These are phyloP conservation scores for Stygiomarasmius scandens DNA, from an alignment of 1,284 basidiomycete species.

Conservation along the genomic window DNA sequence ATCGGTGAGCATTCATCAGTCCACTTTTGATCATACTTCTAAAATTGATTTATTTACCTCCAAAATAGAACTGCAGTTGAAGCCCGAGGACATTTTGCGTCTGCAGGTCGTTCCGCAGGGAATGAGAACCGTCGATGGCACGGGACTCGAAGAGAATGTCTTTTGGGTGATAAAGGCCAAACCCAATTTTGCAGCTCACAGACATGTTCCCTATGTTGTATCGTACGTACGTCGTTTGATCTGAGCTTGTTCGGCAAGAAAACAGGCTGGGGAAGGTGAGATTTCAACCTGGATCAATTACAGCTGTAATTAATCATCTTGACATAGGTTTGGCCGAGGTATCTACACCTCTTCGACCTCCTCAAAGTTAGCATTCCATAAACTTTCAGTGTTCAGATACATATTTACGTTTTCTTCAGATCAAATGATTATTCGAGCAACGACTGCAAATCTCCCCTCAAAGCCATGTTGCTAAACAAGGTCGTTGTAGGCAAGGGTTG, in stretches of 20 bases:
- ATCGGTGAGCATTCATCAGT: conserved; percentile 44
- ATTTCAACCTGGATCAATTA: background rate
- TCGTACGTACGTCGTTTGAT: conserved; percentile 63
- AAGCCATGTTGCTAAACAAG: conserved; percentile 67
- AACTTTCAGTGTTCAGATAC: too few species aligned
- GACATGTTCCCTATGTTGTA: conserved; percentile 60
- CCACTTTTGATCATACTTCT: background rate
- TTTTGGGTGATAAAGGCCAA: conserved; percentile 61
- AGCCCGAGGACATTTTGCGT: conserved; percentile 54
- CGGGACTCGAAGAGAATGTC: conserved; percentile 57
- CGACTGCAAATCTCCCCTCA: conserved; percentile 49
- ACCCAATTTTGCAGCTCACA: conserved; percentile 53
- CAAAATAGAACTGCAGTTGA: conserved; percentile 51
- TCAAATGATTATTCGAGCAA: conserved; percentile 69
- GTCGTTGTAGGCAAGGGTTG: conserved; percentile 69
- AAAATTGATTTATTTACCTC: background rate
- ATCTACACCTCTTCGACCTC: conserved; percentile 64
- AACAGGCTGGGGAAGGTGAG: conserved; percentile 65
- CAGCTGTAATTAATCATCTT: too few species aligned
- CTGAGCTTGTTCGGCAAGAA: conserved; percentile 62
- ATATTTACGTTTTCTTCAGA: too few species aligned
- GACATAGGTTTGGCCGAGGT: conserved; percentile 63
- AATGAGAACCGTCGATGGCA: conserved; percentile 68
- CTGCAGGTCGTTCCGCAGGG: conserved; percentile 52
- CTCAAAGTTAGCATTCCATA: conserved; percentile 53